Evolutionary conservation across 2,329 filamentous ascomycete genomes (phyloP), one percentile per base, ranked within the genome.

Genomic region (Fusarium secorum): DNA sequence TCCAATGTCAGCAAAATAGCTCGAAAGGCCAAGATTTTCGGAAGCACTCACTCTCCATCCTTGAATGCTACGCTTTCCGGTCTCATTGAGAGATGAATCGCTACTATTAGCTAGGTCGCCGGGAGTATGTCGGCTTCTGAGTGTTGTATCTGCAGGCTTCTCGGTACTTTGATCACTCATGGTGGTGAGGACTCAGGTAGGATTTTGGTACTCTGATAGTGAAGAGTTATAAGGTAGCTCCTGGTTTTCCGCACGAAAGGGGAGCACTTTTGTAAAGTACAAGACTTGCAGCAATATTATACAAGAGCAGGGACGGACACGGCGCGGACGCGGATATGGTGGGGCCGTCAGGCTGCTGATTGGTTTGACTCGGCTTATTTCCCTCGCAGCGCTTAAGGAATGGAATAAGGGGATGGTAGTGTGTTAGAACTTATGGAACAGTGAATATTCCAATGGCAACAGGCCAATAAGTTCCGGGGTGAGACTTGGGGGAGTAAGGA

Each of bases 21-120:
- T 3, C 0, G 2, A 32, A 20, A 17, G n/a, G 1, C 8, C 17
- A 22, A 7, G 9, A 1, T 0, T 6, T 5, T n/a, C 1, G 3
- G 2, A 9, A 13, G 3, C 2, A 22, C 54, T 51, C 2, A 57
- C 42, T 28, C 33, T 30, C 42, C 54, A 57, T 14, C 42, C 54
- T 4, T 32, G 42, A 1, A 51, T 30, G 1, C 10, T 20, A 7
- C 54, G 42, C 1, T 35, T 20, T 3, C 17, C 18, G 2, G 9
- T 24, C 11, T 13, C 24, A 13, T 11, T 8, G 15, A 20, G 17
- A 9, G 17, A 45, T 5, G 22, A 4, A 4, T n/a, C 22, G 7
- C 48, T 17, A 15, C 32, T 26, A n/a, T 6, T 6, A 11, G 17
- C 22, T 9, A 44, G 11, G 4, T 20, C n/a, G 18, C 51, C 36